Conservation (phyloP, 768 basidiomycete species). For the Collybia sordida region DNA sequence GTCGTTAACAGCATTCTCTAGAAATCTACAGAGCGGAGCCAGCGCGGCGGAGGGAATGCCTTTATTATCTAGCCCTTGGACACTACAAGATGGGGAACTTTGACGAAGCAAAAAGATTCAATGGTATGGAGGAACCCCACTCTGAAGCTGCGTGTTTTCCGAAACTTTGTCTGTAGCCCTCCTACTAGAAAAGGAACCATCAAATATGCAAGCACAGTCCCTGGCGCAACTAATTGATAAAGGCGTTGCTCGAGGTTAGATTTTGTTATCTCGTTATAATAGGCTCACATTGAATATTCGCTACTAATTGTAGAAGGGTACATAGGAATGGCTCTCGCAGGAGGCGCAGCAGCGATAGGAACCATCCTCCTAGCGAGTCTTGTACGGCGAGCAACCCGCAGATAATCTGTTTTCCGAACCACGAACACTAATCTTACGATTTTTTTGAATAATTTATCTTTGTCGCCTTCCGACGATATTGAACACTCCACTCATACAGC, state of each 20-base stretch:
- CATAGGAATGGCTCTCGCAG: constrained; percentile 95
- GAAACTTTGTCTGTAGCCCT: constrained; percentile 49
- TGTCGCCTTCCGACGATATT: constrained; percentile 3
- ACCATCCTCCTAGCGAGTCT: constrained; percentile 71
- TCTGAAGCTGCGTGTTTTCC: neutral
- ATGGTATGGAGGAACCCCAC: constrained; percentile 59
- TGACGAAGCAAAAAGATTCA: constrained; percentile 89
- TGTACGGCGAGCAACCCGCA: constrained; percentile 78
- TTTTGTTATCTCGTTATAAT: neutral
- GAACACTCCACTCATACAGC: too few species aligned
- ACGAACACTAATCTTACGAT: too few species aligned
- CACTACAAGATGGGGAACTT: constrained; percentile 97
- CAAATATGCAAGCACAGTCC: constrained; percentile 91
- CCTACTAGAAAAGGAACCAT: constrained; percentile 88
- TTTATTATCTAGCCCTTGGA: constrained; percentile 95
- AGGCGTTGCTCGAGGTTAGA: constrained; percentile 76
- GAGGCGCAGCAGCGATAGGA: constrained; percentile 85
- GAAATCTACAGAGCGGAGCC: constrained; percentile 93
- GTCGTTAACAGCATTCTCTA: constrained; percentile 28
- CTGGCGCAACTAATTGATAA: constrained; percentile 83
- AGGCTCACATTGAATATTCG: constrained; percentile 4
- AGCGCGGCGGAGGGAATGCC: constrained; percentile 84
- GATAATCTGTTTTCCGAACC: constrained; percentile 30
- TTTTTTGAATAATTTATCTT: constrained; percentile 3
- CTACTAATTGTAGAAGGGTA: constrained; percentile 74